These are phyloP conservation scores for Davidsoniella eucalypti DNA, from an alignment of 2,329 filamentous ascomycete genomes.

Conservation along the genomic window DNA sequence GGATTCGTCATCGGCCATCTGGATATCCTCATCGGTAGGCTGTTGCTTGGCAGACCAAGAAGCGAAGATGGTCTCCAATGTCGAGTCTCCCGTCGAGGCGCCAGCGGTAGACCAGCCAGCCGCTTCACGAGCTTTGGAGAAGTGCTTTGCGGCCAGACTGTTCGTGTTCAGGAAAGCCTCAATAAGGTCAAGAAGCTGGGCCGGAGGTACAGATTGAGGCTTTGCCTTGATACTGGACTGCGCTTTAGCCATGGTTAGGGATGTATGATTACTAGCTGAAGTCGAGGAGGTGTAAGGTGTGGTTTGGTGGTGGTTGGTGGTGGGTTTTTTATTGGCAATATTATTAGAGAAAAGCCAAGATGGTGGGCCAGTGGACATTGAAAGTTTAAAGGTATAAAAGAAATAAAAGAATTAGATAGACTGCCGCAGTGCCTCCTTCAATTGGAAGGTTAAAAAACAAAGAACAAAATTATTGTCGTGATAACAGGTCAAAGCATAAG, in stretches of 20 bases:
- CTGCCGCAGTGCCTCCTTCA: too few species aligned
- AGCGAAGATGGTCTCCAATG: constrained; percentile 34
- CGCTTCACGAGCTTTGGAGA: constrained; percentile 44
- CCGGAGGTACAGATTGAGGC: constrained; percentile 26
- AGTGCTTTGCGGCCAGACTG: constrained; percentile 48
- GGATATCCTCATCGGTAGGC: constrained; percentile 12
- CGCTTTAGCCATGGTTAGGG: constrained; percentile 19
- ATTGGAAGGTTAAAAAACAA: too few species aligned
- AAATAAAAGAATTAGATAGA: not conserved
- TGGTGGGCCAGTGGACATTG: constrained; percentile 18
- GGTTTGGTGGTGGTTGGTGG: not conserved
- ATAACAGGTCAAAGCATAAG: too few species aligned
- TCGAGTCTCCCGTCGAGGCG: constrained; percentile 15
- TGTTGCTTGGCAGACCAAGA: constrained; percentile 27
- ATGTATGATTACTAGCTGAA: not conserved
- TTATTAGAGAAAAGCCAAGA: constrained; percentile 30
- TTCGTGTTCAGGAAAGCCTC: constrained; percentile 49
- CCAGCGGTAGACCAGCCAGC: constrained; percentile 29
- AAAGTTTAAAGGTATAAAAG: not conserved
- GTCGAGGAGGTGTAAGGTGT: constrained; percentile 5
- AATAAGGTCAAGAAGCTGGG: constrained; percentile 49
- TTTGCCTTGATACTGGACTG: constrained; percentile 19
- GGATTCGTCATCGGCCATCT: constrained; percentile 14
- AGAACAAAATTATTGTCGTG: too few species aligned
- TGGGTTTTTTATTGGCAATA: constrained; percentile 16